Base-by-base conservation (phyloP, 805 yeast species). In the Candida palmyrensis region DNA sequence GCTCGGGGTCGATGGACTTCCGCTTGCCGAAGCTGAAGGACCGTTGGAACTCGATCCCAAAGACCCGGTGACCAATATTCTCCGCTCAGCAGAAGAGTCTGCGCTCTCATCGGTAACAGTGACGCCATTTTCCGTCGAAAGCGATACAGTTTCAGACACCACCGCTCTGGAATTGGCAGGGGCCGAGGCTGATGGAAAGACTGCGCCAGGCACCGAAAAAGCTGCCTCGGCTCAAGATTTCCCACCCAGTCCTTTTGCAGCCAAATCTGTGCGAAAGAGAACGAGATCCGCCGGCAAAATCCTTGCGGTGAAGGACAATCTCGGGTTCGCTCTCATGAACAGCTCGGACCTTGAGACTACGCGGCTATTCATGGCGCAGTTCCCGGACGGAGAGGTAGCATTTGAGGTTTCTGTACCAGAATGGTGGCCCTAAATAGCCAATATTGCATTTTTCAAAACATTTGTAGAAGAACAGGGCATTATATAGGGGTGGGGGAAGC, bases 361-460 rank as follows among this genome's bases (percentile, higher is more conserved):
- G 61, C 41, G 49, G 48, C 16, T 54, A 35, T 53, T 58, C 55
- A 39, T 59, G 48, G 20, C 59, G 40, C 45, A 53, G 28, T 29
- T 59, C 3, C 59, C 57, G 2, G 36, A 41, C 49, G 47, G 2
- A 33, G 42, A 43, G 25, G 46, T 77, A 6, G 69, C 69, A 1
- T 57, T 80, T 16, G 67, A 68, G 43, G 83, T 78, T 0, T 65
- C 61, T 38, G 58, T 62, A 5, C 92, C 94, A 0, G 78, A 71
- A 31, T 83, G 90, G 89, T 83, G 90, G 88, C 88, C 88, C 0
- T 62, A 55, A 26, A 55, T 27, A 6, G 16, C 10, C 15, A 15
- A 27, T 12, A 25, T 8, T n/a, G 27, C 9, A 12, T 13, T 8
- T n/a, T 11, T 29, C 18, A 23, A 19, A 17, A 25, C 31, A 29